These are phyloP conservation scores for Plenodomus lindquistii DNA, from an alignment of 2,329 filamentous ascomycete genomes.

Conservation along the genomic window DNA sequence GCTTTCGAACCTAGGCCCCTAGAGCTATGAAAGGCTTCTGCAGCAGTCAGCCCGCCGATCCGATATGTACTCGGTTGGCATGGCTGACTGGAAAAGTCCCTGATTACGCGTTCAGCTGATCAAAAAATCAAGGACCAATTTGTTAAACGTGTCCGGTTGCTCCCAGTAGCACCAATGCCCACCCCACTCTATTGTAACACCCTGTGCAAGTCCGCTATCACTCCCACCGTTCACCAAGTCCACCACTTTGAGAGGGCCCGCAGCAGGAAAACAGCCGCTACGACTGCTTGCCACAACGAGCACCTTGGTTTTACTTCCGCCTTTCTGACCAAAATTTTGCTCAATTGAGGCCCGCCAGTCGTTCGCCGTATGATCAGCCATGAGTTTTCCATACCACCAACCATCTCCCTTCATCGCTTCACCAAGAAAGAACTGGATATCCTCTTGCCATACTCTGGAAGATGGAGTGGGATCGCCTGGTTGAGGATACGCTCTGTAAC, in stretches of 20 bases:
- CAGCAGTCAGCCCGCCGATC: too few species aligned
- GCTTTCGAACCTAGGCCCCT: too few species aligned
- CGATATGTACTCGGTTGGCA: too few species aligned
- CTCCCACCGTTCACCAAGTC: slow-evolving; percentile 21
- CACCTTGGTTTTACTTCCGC: slow-evolving; percentile 18
- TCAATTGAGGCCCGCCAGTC: slow-evolving; percentile 30
- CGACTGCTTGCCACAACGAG: slow-evolving; percentile 31
- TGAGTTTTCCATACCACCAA: slow-evolving; percentile 34
- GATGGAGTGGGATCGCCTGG: slow-evolving; percentile 12
- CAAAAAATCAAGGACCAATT: slow-evolving; percentile 19
- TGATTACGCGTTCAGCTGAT: neutral
- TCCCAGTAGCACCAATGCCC: slow-evolving; percentile 41
- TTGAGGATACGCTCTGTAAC: slow-evolving; percentile 26
- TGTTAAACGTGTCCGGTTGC: slow-evolving; percentile 28
- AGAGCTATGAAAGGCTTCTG: too few species aligned
- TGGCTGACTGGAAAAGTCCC: too few species aligned
- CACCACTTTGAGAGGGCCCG: slow-evolving; percentile 27
- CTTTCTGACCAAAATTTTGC: slow-evolving; percentile 20
- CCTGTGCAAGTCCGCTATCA: slow-evolving; percentile 14
- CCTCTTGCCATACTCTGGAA: slow-evolving; percentile 19
- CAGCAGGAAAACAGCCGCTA: slow-evolving; percentile 35
- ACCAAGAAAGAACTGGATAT: slow-evolving; percentile 29
- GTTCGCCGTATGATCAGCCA: slow-evolving; percentile 34
- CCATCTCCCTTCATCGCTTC: slow-evolving; percentile 30
- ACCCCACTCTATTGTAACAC: slow-evolving; percentile 27